phyloP scores from a whole-genome alignment of 2,329 filamentous ascomycete genomes.

The Dactylella cylindrospora region DNA sequence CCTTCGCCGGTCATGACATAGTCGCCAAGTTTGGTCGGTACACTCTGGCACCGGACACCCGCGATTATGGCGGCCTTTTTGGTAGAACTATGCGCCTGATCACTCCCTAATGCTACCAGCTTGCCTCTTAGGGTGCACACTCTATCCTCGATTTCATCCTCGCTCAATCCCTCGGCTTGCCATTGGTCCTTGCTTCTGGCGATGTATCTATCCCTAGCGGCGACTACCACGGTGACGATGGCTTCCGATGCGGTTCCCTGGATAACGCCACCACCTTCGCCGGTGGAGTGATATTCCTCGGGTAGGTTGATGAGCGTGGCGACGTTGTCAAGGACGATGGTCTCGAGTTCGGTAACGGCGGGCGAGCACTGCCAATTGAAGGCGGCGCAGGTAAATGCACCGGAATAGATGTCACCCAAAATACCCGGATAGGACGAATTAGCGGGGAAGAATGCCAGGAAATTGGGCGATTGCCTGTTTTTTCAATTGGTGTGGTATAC shows the following conservation, averaged over 20 bases:
- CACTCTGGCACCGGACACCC: conserved; percentile 74
- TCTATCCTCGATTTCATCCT: conserved; percentile 67
- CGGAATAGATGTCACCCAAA: conserved; percentile 87
- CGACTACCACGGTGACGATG: conserved; percentile 80
- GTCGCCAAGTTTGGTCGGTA: conserved; percentile 62
- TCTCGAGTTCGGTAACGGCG: conserved; percentile 89
- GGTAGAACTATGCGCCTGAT: conserved; percentile 77
- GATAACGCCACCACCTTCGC: conserved; percentile 87
- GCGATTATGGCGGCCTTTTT: conserved; percentile 85
- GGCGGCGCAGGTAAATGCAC: conserved; percentile 82
- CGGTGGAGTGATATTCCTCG: conserved; percentile 70
- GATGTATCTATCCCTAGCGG: conserved; percentile 78
- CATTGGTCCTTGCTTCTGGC: conserved; percentile 50
- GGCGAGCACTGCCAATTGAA: conserved; percentile 98
- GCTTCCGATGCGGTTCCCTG: conserved; percentile 89
- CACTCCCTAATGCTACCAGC: conserved; percentile 78
- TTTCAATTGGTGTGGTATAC: conserved; percentile 8
- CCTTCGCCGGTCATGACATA: conserved; percentile 73
- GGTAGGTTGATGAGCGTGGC: conserved; percentile 74
- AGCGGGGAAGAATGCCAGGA: conserved; percentile 93
- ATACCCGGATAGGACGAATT: conserved; percentile 79
- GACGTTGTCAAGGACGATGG: conserved; percentile 88
- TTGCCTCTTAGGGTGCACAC: conserved; percentile 66
- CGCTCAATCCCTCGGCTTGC: conserved; percentile 50
- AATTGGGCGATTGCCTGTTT: conserved; percentile 76